Evolutionary conservation across 257 asterid species (phyloP), one percentile per base, ranked within the genome.

Genomic region (Nicotiana sylvestris): DNA sequence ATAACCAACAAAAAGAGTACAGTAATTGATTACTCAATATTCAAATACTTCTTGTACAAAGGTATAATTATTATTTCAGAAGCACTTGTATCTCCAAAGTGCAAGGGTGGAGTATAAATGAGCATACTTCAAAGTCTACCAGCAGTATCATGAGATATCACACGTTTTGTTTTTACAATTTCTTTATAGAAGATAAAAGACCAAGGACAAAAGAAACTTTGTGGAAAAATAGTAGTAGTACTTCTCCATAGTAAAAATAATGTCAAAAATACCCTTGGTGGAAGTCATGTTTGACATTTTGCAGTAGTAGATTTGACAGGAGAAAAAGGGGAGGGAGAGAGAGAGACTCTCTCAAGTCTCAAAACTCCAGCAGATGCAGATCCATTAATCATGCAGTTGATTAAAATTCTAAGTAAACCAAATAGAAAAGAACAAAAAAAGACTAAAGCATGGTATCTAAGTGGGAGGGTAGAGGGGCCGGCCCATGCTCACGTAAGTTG

Each of bases 141-240:
- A 87, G 58, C 86, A 89, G 69, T 77, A 85, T 81, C 87, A 82
- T 86, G 83, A 67, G 85, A 84, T 37, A 13, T 11, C 87, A 83
- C 77, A 84, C 37, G 82, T 53, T 58, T 70, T 76, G 80, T 51
- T 76, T 51, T 25, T 55, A 51, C 64, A 35, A 27, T 51, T 76
- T 49, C 53, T 74, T 49, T 13, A 12, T 6, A 30, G 21, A 10
- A 32, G 46, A 66, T 33, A 6, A 2, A 16, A 74, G 60, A 57
- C 21, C 37, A 49, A 72, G 32, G 21, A 25, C n/a, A 5, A 61
- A 21, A 43, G 37, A 55, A 43, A 70, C 25, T 72, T 46, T 11
- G 60, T n/a, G 8, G 27, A 49, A 74, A 25, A 39, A 18, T 35
- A 35, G 35, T 32, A 35, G 35, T 32, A 70, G 79, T 49, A 60